A percentile compares a stretch with the other conserved stretches of the same genome.
phyloP scores from a whole-genome alignment of 768 basidiomycete genomes.

The Lentinula aciculospora region DNA sequence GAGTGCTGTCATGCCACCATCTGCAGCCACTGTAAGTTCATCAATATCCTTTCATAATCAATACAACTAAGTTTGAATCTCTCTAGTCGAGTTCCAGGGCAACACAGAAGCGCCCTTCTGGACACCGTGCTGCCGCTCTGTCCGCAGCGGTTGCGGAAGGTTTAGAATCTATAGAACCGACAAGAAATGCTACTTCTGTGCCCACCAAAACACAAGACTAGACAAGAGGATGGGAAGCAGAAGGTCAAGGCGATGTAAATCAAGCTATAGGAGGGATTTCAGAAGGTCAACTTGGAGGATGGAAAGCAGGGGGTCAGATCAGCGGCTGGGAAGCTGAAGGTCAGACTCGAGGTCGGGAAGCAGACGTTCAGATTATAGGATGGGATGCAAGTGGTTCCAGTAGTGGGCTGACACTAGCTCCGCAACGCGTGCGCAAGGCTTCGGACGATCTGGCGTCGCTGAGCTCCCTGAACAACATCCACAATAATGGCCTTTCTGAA shows the following conservation, averaged over 20 bases:
- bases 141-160: background rate
- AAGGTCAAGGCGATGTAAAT: background rate
- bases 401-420: background rate
- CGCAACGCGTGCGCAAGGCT: background rate
- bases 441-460: background rate
- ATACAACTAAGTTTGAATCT: background rate
- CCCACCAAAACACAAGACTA: background rate
- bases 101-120: background rate
- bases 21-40: background rate
- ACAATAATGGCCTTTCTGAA: too few species aligned
- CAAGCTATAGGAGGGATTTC: background rate
- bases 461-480: too few species aligned
- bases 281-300: background rate
- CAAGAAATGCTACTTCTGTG: background rate
- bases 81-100: background rate
- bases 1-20: background rate
- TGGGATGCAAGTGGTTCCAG: background rate
- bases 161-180: background rate
- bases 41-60: background rate
- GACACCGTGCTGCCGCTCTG: background rate
- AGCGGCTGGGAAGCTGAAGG: background rate
- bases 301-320: background rate
- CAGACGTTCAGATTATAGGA: background rate
- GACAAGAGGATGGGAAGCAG: background rate
- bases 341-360: background rate